Base-by-base conservation (phyloP, 768 basidiomycete genomes). In the Boletales sp. region DNA sequence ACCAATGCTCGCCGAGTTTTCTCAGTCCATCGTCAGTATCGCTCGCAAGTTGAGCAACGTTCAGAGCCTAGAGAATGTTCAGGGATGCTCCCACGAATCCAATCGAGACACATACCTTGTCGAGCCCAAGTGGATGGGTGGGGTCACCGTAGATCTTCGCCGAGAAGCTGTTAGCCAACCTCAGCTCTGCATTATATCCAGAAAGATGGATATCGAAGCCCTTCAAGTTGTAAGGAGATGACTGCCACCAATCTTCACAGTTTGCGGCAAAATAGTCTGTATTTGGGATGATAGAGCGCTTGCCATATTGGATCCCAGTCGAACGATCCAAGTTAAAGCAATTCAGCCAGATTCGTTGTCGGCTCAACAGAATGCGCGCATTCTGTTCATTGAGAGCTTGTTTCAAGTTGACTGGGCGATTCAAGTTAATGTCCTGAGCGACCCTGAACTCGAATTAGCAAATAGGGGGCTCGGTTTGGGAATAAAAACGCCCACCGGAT, bases 281-380 rank as follows among this genome's bases (percentile, higher is more conserved):
- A 57, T 86, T 81, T 53, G 75, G 75, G 63, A 96, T 84, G 40
- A 89, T 90, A 15, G 89, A 83, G 0, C 83, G 79, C 69, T 92
- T 92, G 48, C 94, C 94, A 68, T 94, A 92, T 66, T 94, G 87
- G 15, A 84, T 86, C 5, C 89, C 84, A 8, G 88, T 86, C 6
- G 91, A 94, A 19, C 91, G 84, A 66, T 97, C 94, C 37, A 95
- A 72, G 67, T 94, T 91, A 71, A 87, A 90, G 68, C 90, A 94
- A 63, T 86, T 88, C 50, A 95, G 70, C 93, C 93, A 97, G 7
- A 88, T 79, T 18, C 93, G 82, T 46, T 91, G 90, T 37, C 94
- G 84, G 63, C 94, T 95, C 48, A 93, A 79, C 70, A 93, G 81
- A 70, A 94, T 88, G 36, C 94, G 81, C 8, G 87, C 86, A 51